Evolutionary conservation across 2,329 filamentous ascomycete genomes (phyloP).

Genomic region (Neofusicoccum parvum): DNA sequence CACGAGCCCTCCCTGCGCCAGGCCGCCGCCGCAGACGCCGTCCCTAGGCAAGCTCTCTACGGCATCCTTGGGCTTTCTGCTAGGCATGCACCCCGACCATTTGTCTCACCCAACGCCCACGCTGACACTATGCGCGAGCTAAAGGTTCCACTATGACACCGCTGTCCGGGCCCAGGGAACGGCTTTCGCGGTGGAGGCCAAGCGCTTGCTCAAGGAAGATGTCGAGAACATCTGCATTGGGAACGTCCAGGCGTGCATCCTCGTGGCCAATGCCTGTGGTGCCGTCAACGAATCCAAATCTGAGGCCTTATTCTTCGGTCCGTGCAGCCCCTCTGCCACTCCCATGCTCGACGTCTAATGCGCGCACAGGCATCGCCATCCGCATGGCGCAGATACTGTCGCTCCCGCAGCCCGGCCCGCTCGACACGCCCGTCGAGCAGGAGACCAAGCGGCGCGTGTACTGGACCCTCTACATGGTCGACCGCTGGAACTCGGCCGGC

Average conservation of each 20-base stretch:
- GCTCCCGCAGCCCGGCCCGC: not conserved
- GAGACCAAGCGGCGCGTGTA: slow-evolving; percentile 42
- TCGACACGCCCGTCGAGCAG: slow-evolving; percentile 32
- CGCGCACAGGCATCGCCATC: slow-evolving; percentile 20
- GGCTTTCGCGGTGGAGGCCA: slow-evolving; percentile 28
- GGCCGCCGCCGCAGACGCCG: not conserved
- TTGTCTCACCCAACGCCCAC: not conserved
- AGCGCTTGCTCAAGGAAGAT: slow-evolving; percentile 28
- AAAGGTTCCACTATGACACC: slow-evolving; percentile 12
- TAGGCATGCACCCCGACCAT: not conserved
- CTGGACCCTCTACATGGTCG: slow-evolving; percentile 48
- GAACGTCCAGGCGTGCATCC: slow-evolving; percentile 45
- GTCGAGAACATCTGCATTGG: slow-evolving; percentile 40
- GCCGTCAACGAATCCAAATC: slow-evolving; percentile 39
- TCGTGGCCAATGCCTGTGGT: slow-evolving; percentile 39
- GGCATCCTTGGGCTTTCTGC: slow-evolving; percentile 18
- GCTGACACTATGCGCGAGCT: not conserved
- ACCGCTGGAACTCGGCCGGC: slow-evolving; percentile 44
- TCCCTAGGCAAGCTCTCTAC: slow-evolving; percentile 1
- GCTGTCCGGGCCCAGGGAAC: slow-evolving; percentile 25
- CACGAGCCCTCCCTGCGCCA: slow-evolving; percentile 29
- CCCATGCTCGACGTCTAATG: not conserved
- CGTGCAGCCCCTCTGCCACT: not conserved
- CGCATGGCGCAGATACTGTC: slow-evolving; percentile 22
- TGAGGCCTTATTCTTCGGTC: slow-evolving; percentile 43